These are phyloP conservation scores for Baudoinia panamericana DNA, from an alignment of 495 filamentous ascomycete species.

Conservation along the genomic window DNA sequence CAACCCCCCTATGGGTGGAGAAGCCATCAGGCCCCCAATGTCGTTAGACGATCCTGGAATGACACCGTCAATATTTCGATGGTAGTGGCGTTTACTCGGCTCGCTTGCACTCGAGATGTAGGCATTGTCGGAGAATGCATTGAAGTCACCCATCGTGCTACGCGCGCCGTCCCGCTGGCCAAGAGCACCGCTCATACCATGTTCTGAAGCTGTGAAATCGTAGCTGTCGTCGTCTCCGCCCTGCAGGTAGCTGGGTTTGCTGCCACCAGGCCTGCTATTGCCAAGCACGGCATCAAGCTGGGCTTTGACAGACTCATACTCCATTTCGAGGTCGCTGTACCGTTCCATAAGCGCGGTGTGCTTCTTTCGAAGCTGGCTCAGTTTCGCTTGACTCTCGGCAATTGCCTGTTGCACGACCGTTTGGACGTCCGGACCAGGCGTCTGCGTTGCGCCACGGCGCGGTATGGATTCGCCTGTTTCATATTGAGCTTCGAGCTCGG, in stretches of 20 bases:
- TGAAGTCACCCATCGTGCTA: neutral
- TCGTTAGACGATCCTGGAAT: too few relatives aligned
- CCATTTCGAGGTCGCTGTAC: constrained; percentile 29
- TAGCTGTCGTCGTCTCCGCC: constrained; percentile 9
- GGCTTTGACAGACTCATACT: constrained; percentile 12
- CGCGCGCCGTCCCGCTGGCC: neutral
- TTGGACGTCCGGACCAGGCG: constrained; percentile 3
- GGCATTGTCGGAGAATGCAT: constrained; percentile 5
- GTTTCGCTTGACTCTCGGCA: constrained; percentile 31
- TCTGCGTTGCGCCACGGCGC: neutral
- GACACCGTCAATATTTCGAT: too few relatives aligned
- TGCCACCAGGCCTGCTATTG: constrained; percentile 15
- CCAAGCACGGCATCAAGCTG: constrained; percentile 18
- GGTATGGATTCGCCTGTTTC: constrained; percentile 22
- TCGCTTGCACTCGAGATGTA: constrained; percentile 5
- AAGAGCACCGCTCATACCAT: constrained; percentile 3
- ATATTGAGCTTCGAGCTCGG: constrained; percentile 32
- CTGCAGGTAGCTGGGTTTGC: neutral
- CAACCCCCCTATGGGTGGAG: constrained; percentile 5
- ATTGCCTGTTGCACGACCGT: constrained; percentile 33
- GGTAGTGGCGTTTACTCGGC: constrained; percentile 1
- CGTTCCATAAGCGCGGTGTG: constrained; percentile 30
- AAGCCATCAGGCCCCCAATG: neutral
- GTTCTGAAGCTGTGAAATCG: constrained; percentile 5
- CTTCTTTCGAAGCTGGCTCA: constrained; percentile 35